Evolutionary conservation across 805 yeast genomes (phyloP), one percentile per base, ranked within the genome.

Genomic region (Ogataea nonfermentans): DNA sequence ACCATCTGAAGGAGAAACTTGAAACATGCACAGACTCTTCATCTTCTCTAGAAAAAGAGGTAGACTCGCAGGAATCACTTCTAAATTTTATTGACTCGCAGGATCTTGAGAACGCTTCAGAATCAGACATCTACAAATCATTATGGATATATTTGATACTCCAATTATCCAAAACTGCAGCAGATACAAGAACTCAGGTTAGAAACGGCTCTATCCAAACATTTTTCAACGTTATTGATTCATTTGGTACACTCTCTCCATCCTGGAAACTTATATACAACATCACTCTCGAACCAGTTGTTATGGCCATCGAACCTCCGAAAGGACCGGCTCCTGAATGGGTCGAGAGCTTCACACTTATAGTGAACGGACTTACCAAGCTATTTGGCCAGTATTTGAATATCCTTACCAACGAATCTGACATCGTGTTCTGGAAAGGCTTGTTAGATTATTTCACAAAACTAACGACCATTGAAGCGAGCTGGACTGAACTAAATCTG

Each of bases 191-290:
- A 40, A 73, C 81, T 1, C 95, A 89, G 51, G 95, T 91, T 0
- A 73, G 95, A 45, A 89, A 88, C 52, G 96, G 96, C 2, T 81
- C 96, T 0, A 74, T 88, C 11, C 95, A 89, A 56, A 91, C 96
- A 0, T 80, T 90, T 48, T 87, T 88, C 62, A 77, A 90, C 48
- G 81, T 91, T 20, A 69, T 85, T 44, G 87, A 84, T 37, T 76
- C 90, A 3, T 87, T 84, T 57, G 83, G 86, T 0, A 53, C 61
- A 9, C 65, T 67, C 29, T 65, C 79, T 13, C 73, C 79, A 0
- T 66, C 77, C 2, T 89, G 96, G 96, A 63, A 71, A 19, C 59
- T 80, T n/a, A 74, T 90, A 3, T 81, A 79, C 52, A 57, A 65
- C 22, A 70, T 82, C 25, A 87, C 86, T 2, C 68, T 90, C 6